These are phyloP conservation scores for Cokeromyces recurvatus DNA, from an alignment of 371 early-diverging fungal species.

Conservation along the genomic window DNA sequence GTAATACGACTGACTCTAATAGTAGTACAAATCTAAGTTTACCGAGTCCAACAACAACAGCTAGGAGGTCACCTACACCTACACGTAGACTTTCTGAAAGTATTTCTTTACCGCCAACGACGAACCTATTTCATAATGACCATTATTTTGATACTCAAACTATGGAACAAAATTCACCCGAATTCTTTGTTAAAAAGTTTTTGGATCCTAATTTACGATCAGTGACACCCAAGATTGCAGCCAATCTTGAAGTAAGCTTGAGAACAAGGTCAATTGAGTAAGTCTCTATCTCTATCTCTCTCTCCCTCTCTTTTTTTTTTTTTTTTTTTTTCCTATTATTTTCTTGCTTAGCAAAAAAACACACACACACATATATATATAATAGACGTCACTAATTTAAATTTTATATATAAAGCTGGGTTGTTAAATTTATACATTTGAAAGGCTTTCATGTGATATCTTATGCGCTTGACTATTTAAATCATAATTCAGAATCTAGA, in stretches of 20 bases:
- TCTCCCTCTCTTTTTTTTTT: too few species aligned
- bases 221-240: slow-evolving; percentile 30
- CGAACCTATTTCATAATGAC: background rate
- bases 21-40: background rate
- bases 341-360: too few species aligned
- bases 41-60: background rate
- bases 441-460: slow-evolving; percentile 63
- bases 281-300: slow-evolving; percentile 3
- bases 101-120: background rate
- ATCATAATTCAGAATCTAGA: slow-evolving; percentile 30
- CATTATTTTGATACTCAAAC: slow-evolving; percentile 4
- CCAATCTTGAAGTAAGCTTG: slow-evolving; percentile 40
- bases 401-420: too few species aligned
- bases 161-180: slow-evolving; percentile 32
- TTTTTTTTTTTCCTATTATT: too few species aligned
- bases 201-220: slow-evolving; percentile 34
- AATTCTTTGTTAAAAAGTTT: slow-evolving; percentile 40
- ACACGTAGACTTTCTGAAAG: background rate
- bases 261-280: slow-evolving; percentile 44
- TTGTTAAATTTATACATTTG: slow-evolving; percentile 55
- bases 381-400: too few species aligned
- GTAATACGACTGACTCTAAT: background rate
- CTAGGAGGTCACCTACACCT: background rate
- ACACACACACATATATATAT: too few species aligned
- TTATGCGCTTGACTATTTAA: slow-evolving; percentile 51